Base-by-base conservation (phyloP, 164 flowering plant species). In the Macadamia integrifolia region DNA sequence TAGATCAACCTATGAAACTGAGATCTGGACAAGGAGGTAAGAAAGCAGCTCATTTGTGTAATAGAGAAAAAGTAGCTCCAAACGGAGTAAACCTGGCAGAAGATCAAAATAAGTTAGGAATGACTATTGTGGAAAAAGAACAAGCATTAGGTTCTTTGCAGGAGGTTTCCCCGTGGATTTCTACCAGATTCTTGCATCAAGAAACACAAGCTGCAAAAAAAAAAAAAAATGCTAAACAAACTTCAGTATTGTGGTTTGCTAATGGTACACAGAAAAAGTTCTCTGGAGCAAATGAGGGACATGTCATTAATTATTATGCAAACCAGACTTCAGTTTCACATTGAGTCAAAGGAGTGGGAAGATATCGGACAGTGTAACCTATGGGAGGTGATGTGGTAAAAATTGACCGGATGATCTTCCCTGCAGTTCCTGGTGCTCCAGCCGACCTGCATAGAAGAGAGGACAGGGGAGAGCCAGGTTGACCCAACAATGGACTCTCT, bases 131-230 rank as follows among this genome's bases (percentile, higher is more conserved):
- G 14, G 66, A 32, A 61, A 68, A 49, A 50, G 85, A 80, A 64
- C 75, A 75, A 66, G 49, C 66, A 60, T 71, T 71, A 17, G 73
- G 61, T 72, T 50, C 69, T 7, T 75, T n/a, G 65, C 74, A 75
- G 61, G 75, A 76, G 66, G 65, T 30, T 35, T 79, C 87, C 14
- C 88, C 86, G 32, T 83, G 88, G 87, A 58, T 82, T 67, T 72
- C 83, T 60, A 72, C 82, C 8, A 80, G 74, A 81, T 71, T 80
- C 32, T 61, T 64, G 53, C 50, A 71, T 68, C 68, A 70, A 60
- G 77, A 80, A 58, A 46, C 67, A 32, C 62, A 78, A 59, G 61
- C 68, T 49, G 49, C 75, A 28, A 78, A 72, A 59, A 66, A 28
- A 78, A 72, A 59, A 66, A 75, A 52, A 75, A 31, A 62, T 66